Evolutionary conservation across 805 yeast genomes (phyloP).

Genomic region (Blastobotrys parvus): DNA sequence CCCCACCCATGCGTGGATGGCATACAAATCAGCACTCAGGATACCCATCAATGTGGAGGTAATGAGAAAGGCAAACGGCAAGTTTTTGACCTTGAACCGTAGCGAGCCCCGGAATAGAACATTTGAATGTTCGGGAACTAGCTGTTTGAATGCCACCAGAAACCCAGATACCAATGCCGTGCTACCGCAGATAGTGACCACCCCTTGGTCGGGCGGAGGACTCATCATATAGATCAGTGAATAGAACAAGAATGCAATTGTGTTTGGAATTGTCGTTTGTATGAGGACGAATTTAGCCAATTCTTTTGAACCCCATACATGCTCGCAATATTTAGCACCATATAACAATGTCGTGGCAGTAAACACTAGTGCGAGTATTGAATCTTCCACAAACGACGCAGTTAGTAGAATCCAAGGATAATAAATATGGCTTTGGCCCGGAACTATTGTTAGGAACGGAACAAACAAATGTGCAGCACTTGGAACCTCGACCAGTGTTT

Average conservation of each 20-base stretch:
- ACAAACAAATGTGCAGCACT: constrained; percentile 41
- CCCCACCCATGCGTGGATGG: constrained; percentile 28
- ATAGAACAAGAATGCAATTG: constrained; percentile 27
- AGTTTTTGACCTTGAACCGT: constrained; percentile 35
- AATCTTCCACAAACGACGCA: constrained; percentile 39
- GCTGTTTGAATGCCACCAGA: constrained; percentile 56
- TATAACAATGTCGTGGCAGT: constrained; percentile 36
- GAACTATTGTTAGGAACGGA: constrained; percentile 43
- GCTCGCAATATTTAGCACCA: constrained; percentile 58
- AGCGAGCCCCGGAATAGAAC: constrained; percentile 39
- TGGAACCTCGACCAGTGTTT: constrained; percentile 21
- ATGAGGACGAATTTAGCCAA: constrained; percentile 39
- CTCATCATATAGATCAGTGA: constrained; percentile 11
- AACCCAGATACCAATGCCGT: constrained; percentile 50
- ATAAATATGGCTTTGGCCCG: constrained; percentile 34
- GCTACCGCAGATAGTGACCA: constrained; percentile 44
- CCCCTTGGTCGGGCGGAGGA: constrained; percentile 15
- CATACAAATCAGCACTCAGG: constrained; percentile 17
- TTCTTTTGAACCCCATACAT: constrained; percentile 53
- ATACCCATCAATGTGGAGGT: constrained; percentile 22
- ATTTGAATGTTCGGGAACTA: constrained; percentile 54
- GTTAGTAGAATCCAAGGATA: constrained; percentile 47
- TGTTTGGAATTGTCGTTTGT: constrained; percentile 32
- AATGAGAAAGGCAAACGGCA: constrained; percentile 33
- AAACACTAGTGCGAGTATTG: constrained; percentile 31